These are phyloP conservation scores for Scedosporium minutisporum DNA, from an alignment of 2,329 filamentous ascomycete genomes.

Conservation along the genomic window DNA sequence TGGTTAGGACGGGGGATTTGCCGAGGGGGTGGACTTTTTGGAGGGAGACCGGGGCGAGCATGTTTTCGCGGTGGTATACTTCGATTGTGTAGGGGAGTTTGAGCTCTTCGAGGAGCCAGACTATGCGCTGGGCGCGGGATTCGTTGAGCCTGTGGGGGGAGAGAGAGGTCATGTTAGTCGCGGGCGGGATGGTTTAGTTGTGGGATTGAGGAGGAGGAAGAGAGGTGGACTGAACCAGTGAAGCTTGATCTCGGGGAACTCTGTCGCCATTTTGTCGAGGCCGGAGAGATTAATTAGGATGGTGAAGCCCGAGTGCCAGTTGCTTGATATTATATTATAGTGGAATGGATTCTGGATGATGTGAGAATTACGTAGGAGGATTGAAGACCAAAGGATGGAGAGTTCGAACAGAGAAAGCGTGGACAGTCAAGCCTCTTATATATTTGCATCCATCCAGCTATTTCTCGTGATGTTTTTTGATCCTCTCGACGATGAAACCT, in stretches of 20 bases:
- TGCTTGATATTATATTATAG: no score
- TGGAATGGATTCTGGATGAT: neutral
- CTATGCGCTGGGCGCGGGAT: slow-evolving; percentile 71
- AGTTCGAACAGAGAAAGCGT: no score
- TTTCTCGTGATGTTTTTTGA: no score
- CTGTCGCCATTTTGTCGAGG: neutral
- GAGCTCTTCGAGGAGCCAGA: slow-evolving; percentile 81
- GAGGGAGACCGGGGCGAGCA: slow-evolving; percentile 65
- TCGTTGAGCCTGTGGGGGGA: slow-evolving; percentile 53
- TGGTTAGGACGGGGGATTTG: slow-evolving; percentile 70
- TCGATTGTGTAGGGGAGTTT: slow-evolving; percentile 71
- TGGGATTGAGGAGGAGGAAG: neutral
- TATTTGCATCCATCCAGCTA: no score
- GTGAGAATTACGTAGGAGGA: no score
- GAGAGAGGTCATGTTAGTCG: neutral
- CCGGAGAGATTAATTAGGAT: neutral
- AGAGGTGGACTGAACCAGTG: slow-evolving; percentile 9
- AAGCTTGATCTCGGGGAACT: slow-evolving; percentile 43
- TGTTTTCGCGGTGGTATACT: slow-evolving; percentile 58
- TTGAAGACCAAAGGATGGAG: no score
- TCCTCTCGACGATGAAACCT: no score
- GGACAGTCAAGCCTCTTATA: no score
- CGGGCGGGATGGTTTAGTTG: neutral
- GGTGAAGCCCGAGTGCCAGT: no score
- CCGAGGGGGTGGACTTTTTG: slow-evolving; percentile 74